phyloP scores from a whole-genome alignment of 768 basidiomycete genomes.

The Rhodotorula taiwanensis region DNA sequence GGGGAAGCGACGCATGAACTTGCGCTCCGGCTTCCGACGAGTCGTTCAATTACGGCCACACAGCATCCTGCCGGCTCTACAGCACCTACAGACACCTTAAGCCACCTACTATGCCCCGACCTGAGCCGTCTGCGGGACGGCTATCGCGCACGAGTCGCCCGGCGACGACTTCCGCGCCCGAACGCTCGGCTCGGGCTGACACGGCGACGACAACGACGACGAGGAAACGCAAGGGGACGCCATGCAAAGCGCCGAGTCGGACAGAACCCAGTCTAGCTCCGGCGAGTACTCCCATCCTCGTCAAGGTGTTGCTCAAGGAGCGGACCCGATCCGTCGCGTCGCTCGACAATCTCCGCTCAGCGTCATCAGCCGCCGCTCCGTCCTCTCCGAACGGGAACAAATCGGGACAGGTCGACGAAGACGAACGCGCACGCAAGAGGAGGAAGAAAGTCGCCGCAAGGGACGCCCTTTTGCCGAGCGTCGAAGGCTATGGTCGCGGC shows the following conservation, averaged over 20 bases:
- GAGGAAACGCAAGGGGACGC: neutral
- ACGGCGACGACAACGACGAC: neutral
- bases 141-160: neutral
- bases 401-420: neutral
- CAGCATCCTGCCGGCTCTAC: too few relatives aligned
- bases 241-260: neutral
- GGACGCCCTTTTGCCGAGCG: constrained; percentile 1
- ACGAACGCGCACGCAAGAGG: neutral
- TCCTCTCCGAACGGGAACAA: too few relatives aligned
- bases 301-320: neutral
- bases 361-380: neutral
- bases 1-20: too few relatives aligned
- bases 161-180: neutral
- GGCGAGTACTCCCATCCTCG: neutral
- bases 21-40: too few relatives aligned
- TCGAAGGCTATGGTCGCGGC: neutral
- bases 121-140: neutral
- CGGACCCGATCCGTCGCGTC: neutral
- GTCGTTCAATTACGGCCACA: too few relatives aligned
- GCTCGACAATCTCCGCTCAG: constrained; percentile 12
- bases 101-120: neutral
- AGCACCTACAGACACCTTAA: too few relatives aligned
- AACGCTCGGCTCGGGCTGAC: neutral
- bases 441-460: neutral
- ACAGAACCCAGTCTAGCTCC: neutral